These are phyloP conservation scores for Arthroderma uncinatum DNA, from an alignment of 2,329 filamentous ascomycete genomes.

Conservation along the genomic window DNA sequence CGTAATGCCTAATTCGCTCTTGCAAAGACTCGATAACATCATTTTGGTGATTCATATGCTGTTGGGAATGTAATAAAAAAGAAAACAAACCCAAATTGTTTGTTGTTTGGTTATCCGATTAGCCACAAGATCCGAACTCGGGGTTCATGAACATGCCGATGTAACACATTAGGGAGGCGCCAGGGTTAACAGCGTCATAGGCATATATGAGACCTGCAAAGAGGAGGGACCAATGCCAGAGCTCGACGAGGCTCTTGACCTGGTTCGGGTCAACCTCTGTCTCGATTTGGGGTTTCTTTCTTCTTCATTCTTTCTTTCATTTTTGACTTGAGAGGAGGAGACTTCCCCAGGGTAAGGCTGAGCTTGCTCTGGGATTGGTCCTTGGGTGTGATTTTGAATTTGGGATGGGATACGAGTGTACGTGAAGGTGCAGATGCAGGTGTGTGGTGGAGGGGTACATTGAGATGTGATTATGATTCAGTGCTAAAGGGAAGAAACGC, in stretches of 20 bases:
- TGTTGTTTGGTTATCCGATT: conserved; percentile 10
- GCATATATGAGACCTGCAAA: conserved; percentile 14
- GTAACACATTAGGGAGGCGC: conserved; percentile 11
- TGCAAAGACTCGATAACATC: conserved; percentile 34
- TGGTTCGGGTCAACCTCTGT: conserved; percentile 15
- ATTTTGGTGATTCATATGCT: conserved; percentile 36
- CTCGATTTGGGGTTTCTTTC: conserved; percentile 1
- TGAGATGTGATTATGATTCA: background rate
- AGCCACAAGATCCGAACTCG: conserved; percentile 12
- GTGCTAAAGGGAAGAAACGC: background rate
- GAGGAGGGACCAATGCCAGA: conserved; percentile 17
- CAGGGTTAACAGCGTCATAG: conserved; percentile 14
- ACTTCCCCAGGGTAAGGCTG: background rate
- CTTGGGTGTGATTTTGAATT: background rate
- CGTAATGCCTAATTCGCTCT: conserved; percentile 31
- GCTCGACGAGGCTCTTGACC: conserved; percentile 13
- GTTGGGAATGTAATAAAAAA: conserved; percentile 8
- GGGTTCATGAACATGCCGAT: conserved; percentile 12
- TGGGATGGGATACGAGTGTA: background rate
- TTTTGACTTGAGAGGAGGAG: conserved; percentile 2
- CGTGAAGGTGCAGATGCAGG: background rate
- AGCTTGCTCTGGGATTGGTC: conserved; percentile 3
- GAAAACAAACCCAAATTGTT: conserved; percentile 5
- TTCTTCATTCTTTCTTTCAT: background rate
- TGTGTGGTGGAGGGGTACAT: background rate